These are phyloP conservation scores for Neurospora tetrasperma DNA, from an alignment of 495 filamentous ascomycete genomes.

Conservation along the genomic window DNA sequence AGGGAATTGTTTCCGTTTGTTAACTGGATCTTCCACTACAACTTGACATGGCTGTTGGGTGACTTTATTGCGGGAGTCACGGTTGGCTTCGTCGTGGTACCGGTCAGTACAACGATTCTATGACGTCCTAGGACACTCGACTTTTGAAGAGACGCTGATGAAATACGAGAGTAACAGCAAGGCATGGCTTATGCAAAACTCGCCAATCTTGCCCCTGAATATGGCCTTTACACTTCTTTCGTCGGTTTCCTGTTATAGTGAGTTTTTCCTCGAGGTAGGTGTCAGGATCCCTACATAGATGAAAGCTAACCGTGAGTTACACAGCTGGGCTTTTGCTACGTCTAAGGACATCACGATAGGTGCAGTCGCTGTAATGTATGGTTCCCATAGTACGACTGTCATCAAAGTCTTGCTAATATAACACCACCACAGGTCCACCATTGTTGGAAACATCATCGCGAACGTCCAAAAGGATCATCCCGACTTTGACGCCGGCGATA, in stretches of 20 bases:
- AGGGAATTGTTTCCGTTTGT: slow-evolving; percentile 36
- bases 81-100: slow-evolving; percentile 23
- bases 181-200: slow-evolving; percentile 56
- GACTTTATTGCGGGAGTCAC: slow-evolving; percentile 35
- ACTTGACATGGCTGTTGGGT: slow-evolving; percentile 39
- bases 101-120: not conserved
- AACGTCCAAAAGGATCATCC: slow-evolving; percentile 38
- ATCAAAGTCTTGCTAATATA: not conserved
- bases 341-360: slow-evolving; percentile 63
- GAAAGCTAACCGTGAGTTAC: not conserved
- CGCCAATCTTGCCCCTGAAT: slow-evolving; percentile 46
- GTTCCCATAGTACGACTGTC: not conserved
- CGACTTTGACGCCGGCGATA: slow-evolving; percentile 23
- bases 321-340: slow-evolving; percentile 51
- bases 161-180: slow-evolving; percentile 48
- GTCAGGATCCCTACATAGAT: not conserved
- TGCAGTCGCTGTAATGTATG: slow-evolving; percentile 29
- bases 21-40: slow-evolving; percentile 43
- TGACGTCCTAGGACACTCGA: not conserved
- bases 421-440: slow-evolving; percentile 55
- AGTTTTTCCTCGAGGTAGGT: not conserved
- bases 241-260: slow-evolving; percentile 53
- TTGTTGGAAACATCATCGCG: slow-evolving; percentile 67
- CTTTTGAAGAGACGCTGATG: slow-evolving; percentile 24
- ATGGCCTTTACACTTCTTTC: slow-evolving; percentile 57